phyloP scores from a whole-genome alignment of 169 alveolate genomes.

The Babesia divergens region DNA sequence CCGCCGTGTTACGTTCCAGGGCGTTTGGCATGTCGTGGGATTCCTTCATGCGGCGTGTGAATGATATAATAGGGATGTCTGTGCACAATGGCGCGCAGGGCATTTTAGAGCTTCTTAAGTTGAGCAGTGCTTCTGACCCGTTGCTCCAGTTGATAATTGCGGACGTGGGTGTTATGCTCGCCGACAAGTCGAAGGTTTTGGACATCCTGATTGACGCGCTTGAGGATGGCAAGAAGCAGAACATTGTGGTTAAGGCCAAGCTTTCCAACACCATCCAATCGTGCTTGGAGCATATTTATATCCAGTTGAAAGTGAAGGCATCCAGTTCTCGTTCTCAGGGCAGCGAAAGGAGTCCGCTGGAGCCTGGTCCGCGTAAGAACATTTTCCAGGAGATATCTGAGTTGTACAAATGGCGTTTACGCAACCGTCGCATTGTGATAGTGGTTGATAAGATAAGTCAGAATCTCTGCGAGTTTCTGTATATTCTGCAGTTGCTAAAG shows the following conservation, averaged over 20 bases:
- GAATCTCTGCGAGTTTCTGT: slow-evolving; percentile 32
- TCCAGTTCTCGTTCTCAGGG: not conserved
- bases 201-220: slow-evolving; percentile 18
- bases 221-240: not conserved
- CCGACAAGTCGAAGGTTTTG: slow-evolving; percentile 32
- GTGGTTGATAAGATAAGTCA: slow-evolving; percentile 32
- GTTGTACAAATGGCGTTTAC: not conserved
- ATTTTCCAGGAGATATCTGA: slow-evolving; percentile 14
- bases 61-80: slow-evolving; percentile 19
- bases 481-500: slow-evolving; percentile 21
- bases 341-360: not conserved
- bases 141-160: slow-evolving; percentile 28
- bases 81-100: slow-evolving; percentile 7
- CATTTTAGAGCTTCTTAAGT: slow-evolving; percentile 17
- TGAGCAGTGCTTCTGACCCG: not conserved
- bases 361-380: not conserved
- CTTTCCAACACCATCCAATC: not conserved
- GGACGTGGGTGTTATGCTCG: slow-evolving; percentile 27
- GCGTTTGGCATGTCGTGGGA: slow-evolving; percentile 51
- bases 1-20: slow-evolving; percentile 37
- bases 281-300: not conserved
- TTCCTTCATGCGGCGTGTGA: slow-evolving; percentile 29
- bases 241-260: slow-evolving; percentile 17
- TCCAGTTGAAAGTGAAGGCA: not conserved
- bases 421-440: not conserved